Evolutionary conservation across 148 eudicot species (phyloP).

Genomic region (Diospyros lotus): DNA sequence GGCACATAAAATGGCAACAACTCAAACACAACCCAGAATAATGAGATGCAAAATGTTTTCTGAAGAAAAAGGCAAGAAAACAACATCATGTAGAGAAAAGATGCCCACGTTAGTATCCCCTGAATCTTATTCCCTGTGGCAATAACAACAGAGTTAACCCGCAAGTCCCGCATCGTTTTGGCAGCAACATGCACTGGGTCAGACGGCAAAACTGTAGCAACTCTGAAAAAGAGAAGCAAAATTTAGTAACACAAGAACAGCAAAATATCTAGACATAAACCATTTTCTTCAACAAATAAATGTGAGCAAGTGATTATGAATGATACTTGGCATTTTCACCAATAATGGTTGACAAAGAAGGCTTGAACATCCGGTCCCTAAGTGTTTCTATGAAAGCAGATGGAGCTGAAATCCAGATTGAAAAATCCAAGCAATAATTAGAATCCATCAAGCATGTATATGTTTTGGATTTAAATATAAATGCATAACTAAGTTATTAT

Average conservation of each 20-base stretch:
- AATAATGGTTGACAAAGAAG: slow-evolving; percentile 76
- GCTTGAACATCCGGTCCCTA: slow-evolving; percentile 95
- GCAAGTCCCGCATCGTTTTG: slow-evolving; percentile 71
- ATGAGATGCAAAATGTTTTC: not conserved
- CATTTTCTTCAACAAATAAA: slow-evolving; percentile 4
- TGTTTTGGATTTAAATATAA: not conserved
- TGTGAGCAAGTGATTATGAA: not conserved
- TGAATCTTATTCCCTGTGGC: slow-evolving; percentile 58
- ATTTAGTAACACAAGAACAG: slow-evolving; percentile 9
- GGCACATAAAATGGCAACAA: not conserved
- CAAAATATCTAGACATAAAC: not conserved
- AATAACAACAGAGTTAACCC: slow-evolving; percentile 68
- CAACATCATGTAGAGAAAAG: not conserved
- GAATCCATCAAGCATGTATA: not conserved
- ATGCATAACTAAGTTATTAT: too few species aligned
- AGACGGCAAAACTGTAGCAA: slow-evolving; percentile 64
- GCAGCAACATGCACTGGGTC: slow-evolving; percentile 89
- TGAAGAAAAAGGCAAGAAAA: slow-evolving; percentile 4
- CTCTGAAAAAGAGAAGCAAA: slow-evolving; percentile 35
- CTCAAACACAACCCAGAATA: slow-evolving; percentile 11
- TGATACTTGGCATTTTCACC: slow-evolving; percentile 67
- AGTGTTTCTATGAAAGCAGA: slow-evolving; percentile 83
- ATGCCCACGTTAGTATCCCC: slow-evolving; percentile 79
- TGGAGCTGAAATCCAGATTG: slow-evolving; percentile 54
- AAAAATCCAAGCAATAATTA: not conserved